Evolutionary conservation across 345 rosid species (phyloP), one percentile per base, ranked within the genome.

Genomic region (Turnera subulata): DNA sequence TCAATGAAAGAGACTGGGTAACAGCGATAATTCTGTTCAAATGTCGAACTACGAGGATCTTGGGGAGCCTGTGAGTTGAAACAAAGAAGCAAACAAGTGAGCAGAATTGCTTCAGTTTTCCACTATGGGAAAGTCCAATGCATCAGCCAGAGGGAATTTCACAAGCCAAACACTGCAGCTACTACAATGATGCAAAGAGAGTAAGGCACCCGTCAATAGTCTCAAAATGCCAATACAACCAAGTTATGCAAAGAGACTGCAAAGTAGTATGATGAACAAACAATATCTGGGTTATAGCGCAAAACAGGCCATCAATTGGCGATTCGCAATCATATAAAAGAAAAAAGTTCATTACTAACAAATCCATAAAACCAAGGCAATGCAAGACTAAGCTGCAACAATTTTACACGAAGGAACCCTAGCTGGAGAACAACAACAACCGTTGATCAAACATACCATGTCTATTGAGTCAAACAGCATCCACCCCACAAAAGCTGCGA

Each of bases 1-100:
- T 85, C 81, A 60, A 82, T 71, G 71, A 80, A 82, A 58, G 86
- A 62, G 59, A 78, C 74, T 20, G 91, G 84, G 67, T 85, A 85
- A 56, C 88, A 85, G 19, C 84, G 84, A 55, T 82, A 82, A 54
- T 61, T 45, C 40, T 70, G 78, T 60, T 78, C 78, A 46, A 85
- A 85, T 56, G 55, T 61, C 54, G 74, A 73, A 59, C 29, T 53
- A 23, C 13, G 59, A 33, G 26, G 53, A 33, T 69, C 44, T 54
- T 50, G 53, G 38, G 53, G 44, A 55, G 71, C 85, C 82, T 80
- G 72, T 54, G 59, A 53, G 53, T 22, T 54, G 38, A 20, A n/a
- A 65, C 55, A 67, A 46, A 12, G 38, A 56, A 60, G 0, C 35
- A 70, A 18, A 23, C 19, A 33, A 18, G 15, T n/a, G 33, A 29